A percentile compares a stretch with the other conserved stretches of the same genome.
Conservation (phyloP, 2,329 filamentous ascomycete genomes). For the Cercospora citrullina region DNA sequence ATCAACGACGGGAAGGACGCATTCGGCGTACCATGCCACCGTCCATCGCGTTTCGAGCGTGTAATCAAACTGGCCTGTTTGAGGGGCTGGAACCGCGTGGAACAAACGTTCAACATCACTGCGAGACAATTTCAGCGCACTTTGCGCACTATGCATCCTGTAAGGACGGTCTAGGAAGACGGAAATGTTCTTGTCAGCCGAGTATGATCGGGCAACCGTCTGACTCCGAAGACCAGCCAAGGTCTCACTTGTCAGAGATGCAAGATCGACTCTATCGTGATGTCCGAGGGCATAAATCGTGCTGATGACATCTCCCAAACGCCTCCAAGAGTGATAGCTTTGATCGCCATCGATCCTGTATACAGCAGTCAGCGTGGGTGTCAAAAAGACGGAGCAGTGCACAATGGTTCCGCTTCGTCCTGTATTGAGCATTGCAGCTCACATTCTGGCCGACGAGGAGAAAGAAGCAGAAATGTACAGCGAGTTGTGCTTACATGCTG, state of each 20-base stretch:
- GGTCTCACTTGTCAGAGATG: constrained; percentile 41
- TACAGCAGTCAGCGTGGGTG: background rate
- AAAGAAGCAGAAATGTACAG: background rate
- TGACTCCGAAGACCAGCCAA: constrained; percentile 44
- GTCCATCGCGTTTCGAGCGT: constrained; percentile 36
- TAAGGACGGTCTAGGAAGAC: constrained; percentile 55
- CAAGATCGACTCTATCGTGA: constrained; percentile 44
- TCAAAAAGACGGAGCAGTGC: background rate
- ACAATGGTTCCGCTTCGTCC: background rate
- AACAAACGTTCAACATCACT: background rate
- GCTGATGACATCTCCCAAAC: constrained; percentile 49
- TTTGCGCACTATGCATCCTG: constrained; percentile 41
- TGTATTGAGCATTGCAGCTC: background rate
- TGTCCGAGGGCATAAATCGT: constrained; percentile 52
- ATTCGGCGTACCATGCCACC: constrained; percentile 30
- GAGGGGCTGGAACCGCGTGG: background rate
- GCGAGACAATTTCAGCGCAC: constrained; percentile 11
- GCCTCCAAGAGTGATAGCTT: constrained; percentile 52
- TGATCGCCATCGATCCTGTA: constrained; percentile 16
- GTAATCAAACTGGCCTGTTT: constrained; percentile 30
- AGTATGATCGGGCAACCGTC: constrained; percentile 48
- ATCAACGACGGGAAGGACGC: background rate
- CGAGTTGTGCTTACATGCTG: constrained; percentile 32
- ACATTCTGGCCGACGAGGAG: background rate
- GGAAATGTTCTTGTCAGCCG: constrained; percentile 50